Evolutionary conservation across 2,329 filamentous ascomycete species (phyloP).

Genomic region (Magnaporthiopsis incrustans): DNA sequence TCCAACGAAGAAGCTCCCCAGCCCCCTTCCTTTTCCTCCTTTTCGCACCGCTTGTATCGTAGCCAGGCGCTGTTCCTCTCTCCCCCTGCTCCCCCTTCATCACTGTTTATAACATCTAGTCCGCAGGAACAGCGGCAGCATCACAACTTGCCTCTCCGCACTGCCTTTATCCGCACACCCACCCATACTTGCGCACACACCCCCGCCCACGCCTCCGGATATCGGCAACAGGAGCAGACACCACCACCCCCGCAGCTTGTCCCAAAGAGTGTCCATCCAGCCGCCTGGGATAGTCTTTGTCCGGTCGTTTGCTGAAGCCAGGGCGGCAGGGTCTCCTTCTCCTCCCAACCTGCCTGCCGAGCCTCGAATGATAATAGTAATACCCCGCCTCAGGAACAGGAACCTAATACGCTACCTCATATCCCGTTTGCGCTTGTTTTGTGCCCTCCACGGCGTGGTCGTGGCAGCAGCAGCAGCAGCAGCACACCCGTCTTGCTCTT

Average conservation of each 20-base stretch:
- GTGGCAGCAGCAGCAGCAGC: neutral
- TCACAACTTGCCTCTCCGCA: neutral
- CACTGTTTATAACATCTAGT: neutral
- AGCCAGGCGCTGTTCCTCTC: neutral
- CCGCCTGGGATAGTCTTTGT: neutral
- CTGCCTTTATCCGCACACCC: neutral
- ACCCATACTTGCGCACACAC: neutral
- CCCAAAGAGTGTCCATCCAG: neutral
- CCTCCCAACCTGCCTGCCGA: neutral
- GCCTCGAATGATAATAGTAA: neutral
- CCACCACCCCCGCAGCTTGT: neutral
- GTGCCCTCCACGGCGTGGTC: neutral
- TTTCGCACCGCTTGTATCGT: too few relatives aligned
- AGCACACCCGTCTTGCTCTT: neutral
- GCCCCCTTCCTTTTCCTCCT: neutral
- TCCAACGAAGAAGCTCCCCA: conserved; percentile 1
- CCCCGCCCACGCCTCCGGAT: neutral
- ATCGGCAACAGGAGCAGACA: neutral
- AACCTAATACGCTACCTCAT: neutral
- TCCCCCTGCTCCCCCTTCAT: neutral
- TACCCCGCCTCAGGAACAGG: neutral
- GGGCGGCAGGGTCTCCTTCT: neutral
- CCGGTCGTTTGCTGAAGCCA: neutral
- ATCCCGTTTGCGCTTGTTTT: neutral
- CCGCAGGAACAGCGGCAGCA: neutral